Percentiles rank a stretch among this genome's conserved stretches.
These are phyloP conservation scores for Ceratobasidium sp. DNA, from an alignment of 1,284 basidiomycete genomes.

Conservation along the genomic window DNA sequence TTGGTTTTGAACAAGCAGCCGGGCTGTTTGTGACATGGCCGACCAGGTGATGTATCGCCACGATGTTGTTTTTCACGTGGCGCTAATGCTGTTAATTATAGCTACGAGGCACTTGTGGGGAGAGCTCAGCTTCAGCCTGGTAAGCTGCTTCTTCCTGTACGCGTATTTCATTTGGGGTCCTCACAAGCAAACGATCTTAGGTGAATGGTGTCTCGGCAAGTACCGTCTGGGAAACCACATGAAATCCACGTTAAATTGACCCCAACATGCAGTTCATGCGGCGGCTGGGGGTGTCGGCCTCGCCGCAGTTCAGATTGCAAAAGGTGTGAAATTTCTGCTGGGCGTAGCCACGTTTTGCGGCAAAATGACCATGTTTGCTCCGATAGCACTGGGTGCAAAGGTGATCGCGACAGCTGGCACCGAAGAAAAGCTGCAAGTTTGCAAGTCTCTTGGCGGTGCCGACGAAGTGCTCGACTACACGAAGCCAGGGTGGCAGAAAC, in stretches of 20 bases:
- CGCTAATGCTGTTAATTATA: background rate
- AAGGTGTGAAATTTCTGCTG: constrained; percentile 44
- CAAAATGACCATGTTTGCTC: too few relatives aligned
- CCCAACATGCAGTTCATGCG: constrained; percentile 16
- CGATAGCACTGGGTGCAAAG: constrained; percentile 68
- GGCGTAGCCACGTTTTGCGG: background rate
- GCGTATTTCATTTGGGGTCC: constrained; percentile 44
- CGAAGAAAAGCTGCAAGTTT: constrained; percentile 75
- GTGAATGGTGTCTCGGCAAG: constrained; percentile 90
- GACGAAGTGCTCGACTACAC: constrained; percentile 76
- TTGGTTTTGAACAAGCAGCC: constrained; percentile 72
- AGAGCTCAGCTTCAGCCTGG: constrained; percentile 82
- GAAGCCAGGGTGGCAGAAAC: constrained; percentile 78
- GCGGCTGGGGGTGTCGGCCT: constrained; percentile 87
- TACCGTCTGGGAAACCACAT: constrained; percentile 58
- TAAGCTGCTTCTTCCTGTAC: constrained; percentile 52
- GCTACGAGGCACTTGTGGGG: constrained; percentile 85
- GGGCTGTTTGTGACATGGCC: constrained; percentile 88
- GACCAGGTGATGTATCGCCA: constrained; percentile 68
- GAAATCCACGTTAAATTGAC: background rate
- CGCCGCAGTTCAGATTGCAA: constrained; percentile 77
- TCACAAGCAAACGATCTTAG: constrained; percentile 58
- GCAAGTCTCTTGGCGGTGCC: constrained; percentile 73
- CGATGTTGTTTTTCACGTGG: background rate
- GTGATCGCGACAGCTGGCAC: constrained; percentile 86